Evolutionary conservation across 768 basidiomycete species (phyloP), one percentile per base, ranked within the genome.

Genomic region (Pholiota conissans): DNA sequence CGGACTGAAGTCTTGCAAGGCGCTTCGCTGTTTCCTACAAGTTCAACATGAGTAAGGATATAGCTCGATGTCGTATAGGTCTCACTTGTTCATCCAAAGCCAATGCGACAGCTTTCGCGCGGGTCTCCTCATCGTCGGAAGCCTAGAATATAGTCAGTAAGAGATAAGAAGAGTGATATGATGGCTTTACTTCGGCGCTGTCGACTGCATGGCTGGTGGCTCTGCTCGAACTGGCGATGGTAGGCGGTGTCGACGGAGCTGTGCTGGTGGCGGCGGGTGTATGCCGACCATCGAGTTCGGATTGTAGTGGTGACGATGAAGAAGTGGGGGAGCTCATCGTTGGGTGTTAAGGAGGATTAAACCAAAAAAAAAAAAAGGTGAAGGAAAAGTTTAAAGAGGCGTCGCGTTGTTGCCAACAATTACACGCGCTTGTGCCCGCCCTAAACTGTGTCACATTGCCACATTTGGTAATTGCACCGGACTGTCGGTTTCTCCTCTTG

Each of bases 1-100:
- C 81, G 50, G 78, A 84, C 53, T 84, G 77, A 18, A 92, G 83
- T 9, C 82, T 77, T 22, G 73, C 66, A 29, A 80, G 79, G 42
- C 84, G 80, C 30, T 74, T 73, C 13, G 74, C 74, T 49, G 79
- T 77, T 58, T 83, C 83, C 83, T 86, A 28, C 11, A 52, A 11
- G 42, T n/a, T 16, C 10, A 34, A n/a, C 18, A 32, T 27, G n/a
- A 34, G 18, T 3, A 24, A 29, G n/a, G 24, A n/a, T 18, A 37
- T 22, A n/a, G 39, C 20, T 26, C 42, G 3, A 37, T 24, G 28
- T 32, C 20, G 42, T 3, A 39, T 28, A 37, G 5, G 20, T 46
- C 58, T 24, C 48, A 63, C 68, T 46, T 58, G 54, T 48, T 65
- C 66, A 18, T 56, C 55, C 18, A 32, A 32, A 27, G 61, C 29